Evolutionary conservation across 2,329 filamentous ascomycete genomes (phyloP).

Genomic region (Laburnicola sp.): DNA sequence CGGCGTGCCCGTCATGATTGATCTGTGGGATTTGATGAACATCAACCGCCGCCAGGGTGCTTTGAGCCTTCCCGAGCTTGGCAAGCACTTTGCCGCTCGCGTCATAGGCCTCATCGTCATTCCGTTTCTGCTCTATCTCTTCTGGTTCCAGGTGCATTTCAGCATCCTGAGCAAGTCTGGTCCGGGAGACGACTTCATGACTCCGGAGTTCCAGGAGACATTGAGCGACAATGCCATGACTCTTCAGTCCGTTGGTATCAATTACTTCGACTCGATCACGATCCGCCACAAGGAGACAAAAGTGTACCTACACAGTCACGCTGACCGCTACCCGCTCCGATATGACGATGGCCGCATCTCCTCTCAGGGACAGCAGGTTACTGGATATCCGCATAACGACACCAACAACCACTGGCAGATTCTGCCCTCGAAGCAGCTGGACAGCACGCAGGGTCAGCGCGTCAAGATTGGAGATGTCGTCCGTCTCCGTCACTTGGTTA

Average conservation of each 20-base stretch:
- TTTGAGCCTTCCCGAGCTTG: slow-evolving; percentile 77
- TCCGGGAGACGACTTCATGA: slow-evolving; percentile 98
- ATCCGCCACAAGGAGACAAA: slow-evolving; percentile 97
- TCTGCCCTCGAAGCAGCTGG: slow-evolving; percentile 62
- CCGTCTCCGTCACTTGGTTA: slow-evolving; percentile 82
- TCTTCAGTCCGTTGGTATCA: slow-evolving; percentile 78
- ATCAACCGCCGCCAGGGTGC: slow-evolving; percentile 81
- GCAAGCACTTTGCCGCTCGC: slow-evolving; percentile 86
- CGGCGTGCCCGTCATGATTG: slow-evolving; percentile 88
- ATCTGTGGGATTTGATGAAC: slow-evolving; percentile 92
- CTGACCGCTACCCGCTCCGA: slow-evolving; percentile 83
- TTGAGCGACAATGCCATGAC: slow-evolving; percentile 93
- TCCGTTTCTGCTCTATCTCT: slow-evolving; percentile 96
- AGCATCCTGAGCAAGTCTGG: slow-evolving; percentile 84
- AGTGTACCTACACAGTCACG: slow-evolving; percentile 91
- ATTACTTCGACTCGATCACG: slow-evolving; percentile 87
- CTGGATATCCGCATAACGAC: slow-evolving; percentile 96
- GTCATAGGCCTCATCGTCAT: slow-evolving; percentile 84
- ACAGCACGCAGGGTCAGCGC: slow-evolving; percentile 61
- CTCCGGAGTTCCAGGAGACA: slow-evolving; percentile 95
- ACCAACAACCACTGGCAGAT: slow-evolving; percentile 99
- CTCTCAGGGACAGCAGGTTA: slow-evolving; percentile 95
- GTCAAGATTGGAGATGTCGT: slow-evolving; percentile 86
- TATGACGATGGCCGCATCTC: slow-evolving; percentile 98
- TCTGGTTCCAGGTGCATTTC: slow-evolving; percentile 99